phyloP scores from a whole-genome alignment of 441 rosid genomes.

The Populus hybrid region DNA sequence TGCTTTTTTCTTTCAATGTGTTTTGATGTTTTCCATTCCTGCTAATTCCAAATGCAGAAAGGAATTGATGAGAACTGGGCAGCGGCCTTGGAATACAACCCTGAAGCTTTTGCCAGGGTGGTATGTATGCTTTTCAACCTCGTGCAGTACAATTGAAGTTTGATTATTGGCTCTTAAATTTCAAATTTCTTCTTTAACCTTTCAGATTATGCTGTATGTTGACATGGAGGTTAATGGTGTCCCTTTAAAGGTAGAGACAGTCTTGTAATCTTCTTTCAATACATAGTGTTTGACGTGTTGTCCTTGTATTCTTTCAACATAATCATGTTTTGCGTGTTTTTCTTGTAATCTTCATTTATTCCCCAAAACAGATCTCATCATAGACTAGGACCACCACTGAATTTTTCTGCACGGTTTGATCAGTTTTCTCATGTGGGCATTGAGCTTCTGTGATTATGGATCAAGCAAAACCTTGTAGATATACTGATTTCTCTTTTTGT shows the following conservation, averaged over 20 bases:
- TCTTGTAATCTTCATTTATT: not conserved
- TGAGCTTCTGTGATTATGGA: not conserved
- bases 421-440: not conserved
- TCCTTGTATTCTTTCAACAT: slow-evolving; percentile 4
- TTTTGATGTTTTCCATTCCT: slow-evolving; percentile 18
- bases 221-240: slow-evolving; percentile 99
- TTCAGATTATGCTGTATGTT: slow-evolving; percentile 90
- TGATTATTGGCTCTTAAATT: slow-evolving; percentile 5
- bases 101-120: slow-evolving; percentile 99
- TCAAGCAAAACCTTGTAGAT: not conserved
- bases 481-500: slow-evolving; percentile 11
- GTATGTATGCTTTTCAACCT: slow-evolving; percentile 48
- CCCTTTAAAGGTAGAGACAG: slow-evolving; percentile 72
- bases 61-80: slow-evolving; percentile 99
- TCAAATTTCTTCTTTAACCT: slow-evolving; percentile 22
- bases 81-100: slow-evolving; percentile 95
- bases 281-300: not conserved
- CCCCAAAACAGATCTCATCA: not conserved
- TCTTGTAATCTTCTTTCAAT: slow-evolving; percentile 8
- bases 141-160: slow-evolving; percentile 9
- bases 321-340: not conserved
- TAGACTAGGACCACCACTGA: not conserved
- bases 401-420: not conserved
- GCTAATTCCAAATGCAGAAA: slow-evolving; percentile 56
- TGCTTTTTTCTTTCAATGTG: not conserved